These are phyloP conservation scores for Stropharia rugosoannulata DNA, from an alignment of 768 basidiomycete species.

Conservation along the genomic window DNA sequence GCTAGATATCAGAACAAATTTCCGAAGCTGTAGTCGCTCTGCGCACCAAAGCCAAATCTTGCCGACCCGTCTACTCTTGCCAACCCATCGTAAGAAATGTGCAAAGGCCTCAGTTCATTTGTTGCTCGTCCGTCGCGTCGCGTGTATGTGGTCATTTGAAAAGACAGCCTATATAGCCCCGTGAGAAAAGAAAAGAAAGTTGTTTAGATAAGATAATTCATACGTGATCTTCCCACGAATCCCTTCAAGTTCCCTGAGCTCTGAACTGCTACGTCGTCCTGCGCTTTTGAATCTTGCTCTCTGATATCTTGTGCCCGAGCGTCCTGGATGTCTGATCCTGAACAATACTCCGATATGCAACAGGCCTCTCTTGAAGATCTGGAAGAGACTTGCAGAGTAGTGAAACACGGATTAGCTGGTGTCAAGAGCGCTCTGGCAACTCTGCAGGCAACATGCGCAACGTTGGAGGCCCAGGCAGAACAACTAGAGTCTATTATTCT, in stretches of 20 bases:
- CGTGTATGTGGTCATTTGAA: constrained; percentile 7
- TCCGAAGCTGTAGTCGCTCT: neutral
- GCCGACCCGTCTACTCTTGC: constrained; percentile 80
- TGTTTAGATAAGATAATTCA: constrained; percentile 1
- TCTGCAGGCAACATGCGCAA: constrained; percentile 1
- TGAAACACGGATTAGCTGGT: constrained; percentile 2
- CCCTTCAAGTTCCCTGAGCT: neutral
- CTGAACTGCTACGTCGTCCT: neutral
- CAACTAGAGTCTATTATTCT: neutral
- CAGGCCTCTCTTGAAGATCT: neutral
- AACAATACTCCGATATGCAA: too few relatives aligned
- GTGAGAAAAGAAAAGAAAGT: neutral
- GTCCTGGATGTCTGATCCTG: neutral
- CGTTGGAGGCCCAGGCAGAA: constrained; percentile 2
- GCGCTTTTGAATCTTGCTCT: neutral
- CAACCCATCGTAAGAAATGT: constrained; percentile 55
- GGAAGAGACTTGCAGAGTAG: neutral
- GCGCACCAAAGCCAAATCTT: constrained; percentile 61
- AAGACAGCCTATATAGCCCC: neutral
- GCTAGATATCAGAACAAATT: neutral
- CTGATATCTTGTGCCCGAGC: neutral
- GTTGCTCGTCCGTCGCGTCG: constrained; percentile 36
- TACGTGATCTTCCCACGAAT: neutral
- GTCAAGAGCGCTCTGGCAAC: constrained; percentile 2
- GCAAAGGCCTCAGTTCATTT: constrained; percentile 33